Evolutionary conservation across 2,329 filamentous ascomycete species (phyloP).

Genomic region (Botrytis fragariae): DNA sequence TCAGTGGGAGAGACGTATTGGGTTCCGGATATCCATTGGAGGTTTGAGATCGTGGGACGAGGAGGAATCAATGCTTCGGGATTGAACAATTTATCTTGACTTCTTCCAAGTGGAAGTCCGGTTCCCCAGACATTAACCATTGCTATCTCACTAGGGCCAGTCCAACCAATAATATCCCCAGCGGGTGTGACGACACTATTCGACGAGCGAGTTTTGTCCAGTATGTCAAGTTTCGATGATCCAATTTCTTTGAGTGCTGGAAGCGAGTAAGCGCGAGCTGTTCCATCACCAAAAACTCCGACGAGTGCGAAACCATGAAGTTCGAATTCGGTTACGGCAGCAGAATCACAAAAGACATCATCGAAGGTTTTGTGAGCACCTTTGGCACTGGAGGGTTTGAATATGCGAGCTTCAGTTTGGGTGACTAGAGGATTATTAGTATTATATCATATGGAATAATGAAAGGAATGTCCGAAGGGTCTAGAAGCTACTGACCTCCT

Average conservation of each 20-base stretch:
- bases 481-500: background rate
- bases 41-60: conserved; percentile 87
- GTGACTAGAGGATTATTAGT: conserved; percentile 48
- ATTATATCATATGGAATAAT: background rate
- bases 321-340: conserved; percentile 71
- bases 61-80: conserved; percentile 69
- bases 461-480: background rate
- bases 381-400: conserved; percentile 79
- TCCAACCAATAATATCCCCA: conserved; percentile 85
- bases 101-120: conserved; percentile 60
- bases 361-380: conserved; percentile 93
- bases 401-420: conserved; percentile 73
- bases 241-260: conserved; percentile 84
- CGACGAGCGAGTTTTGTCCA: conserved; percentile 71
- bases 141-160: conserved; percentile 80
- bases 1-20: conserved; percentile 86
- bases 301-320: conserved; percentile 76
- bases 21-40: conserved; percentile 96
- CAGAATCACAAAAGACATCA: conserved; percentile 74
- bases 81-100: conserved; percentile 75
- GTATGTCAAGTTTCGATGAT: conserved; percentile 60
- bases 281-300: conserved; percentile 80
- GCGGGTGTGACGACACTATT: conserved; percentile 70
- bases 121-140: conserved; percentile 83
- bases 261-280: conserved; percentile 77